Evolutionary conservation across 495 filamentous ascomycete species (phyloP).

Genomic region (Penicillium longicatenatum): DNA sequence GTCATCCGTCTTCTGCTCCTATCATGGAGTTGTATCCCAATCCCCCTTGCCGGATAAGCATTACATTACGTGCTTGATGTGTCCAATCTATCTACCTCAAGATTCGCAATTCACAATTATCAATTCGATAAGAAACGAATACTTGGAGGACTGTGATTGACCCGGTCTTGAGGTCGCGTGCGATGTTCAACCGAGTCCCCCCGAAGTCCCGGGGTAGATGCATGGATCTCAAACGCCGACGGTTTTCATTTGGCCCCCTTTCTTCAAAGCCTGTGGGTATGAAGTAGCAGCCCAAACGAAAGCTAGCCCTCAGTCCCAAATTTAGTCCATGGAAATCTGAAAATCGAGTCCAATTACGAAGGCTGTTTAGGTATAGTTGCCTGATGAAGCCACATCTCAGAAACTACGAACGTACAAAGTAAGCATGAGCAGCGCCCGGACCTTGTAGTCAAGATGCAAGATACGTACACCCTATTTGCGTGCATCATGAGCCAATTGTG

Average conservation of each 20-base stretch:
- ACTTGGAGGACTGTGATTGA: neutral
- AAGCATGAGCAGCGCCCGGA: neutral
- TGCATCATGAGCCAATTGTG: neutral
- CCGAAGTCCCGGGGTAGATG: neutral
- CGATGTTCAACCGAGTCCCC: neutral
- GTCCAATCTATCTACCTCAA: neutral
- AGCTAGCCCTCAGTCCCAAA: too few species aligned
- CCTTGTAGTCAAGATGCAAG: neutral
- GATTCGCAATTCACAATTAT: neutral
- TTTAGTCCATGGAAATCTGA: too few species aligned
- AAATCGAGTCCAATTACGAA: neutral
- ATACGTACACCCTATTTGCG: neutral
- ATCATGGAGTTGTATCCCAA: neutral
- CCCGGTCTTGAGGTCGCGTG: neutral
- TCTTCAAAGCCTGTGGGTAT: neutral
- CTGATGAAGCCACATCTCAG: neutral
- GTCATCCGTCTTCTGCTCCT: neutral
- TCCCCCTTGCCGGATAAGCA: neutral
- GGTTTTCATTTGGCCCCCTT: neutral
- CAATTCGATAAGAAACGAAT: neutral
- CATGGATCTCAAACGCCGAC: neutral
- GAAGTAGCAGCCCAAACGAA: too few species aligned
- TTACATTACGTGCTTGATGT: neutral
- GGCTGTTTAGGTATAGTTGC: neutral
- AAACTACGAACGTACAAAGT: neutral